A percentile compares a stretch with the other conserved stretches of the same genome.
phyloP scores from a whole-genome alignment of 306 rosid genomes.

The Begonia peltatifolia region DNA sequence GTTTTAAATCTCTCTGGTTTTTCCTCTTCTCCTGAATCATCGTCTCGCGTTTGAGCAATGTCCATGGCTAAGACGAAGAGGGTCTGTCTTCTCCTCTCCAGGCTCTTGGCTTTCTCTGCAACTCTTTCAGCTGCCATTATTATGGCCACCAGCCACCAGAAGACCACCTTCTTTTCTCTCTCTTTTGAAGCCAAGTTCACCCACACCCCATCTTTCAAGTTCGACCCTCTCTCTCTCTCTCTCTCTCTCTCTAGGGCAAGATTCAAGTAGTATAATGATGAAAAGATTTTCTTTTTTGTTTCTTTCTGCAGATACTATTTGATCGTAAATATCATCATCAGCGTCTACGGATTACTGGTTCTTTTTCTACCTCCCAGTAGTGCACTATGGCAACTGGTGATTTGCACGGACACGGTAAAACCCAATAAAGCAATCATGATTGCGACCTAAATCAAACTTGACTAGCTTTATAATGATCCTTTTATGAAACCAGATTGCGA shows the following conservation, averaged over 20 bases:
- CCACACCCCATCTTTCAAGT: constrained; percentile 57
- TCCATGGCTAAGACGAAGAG: constrained; percentile 32
- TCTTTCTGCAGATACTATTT: constrained; percentile 42
- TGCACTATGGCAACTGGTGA: constrained; percentile 59
- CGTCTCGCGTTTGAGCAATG: no score
- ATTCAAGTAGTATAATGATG: no score
- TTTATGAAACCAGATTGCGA: constrained; percentile 26
- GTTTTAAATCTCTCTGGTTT: no score
- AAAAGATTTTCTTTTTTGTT: neutral
- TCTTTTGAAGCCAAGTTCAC: constrained; percentile 58
- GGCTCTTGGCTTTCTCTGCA: constrained; percentile 55
- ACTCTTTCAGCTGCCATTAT: constrained; percentile 55
- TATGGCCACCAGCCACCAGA: constrained; percentile 70
- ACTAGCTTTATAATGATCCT: neutral
- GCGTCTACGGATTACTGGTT: constrained; percentile 57
- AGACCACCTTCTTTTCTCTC: constrained; percentile 15
- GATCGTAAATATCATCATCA: constrained; percentile 46
- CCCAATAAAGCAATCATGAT: neutral
- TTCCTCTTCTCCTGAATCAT: no score
- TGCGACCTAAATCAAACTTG: neutral
- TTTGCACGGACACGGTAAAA: constrained; percentile 56
- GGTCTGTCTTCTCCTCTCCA: constrained; percentile 27
- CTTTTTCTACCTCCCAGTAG: constrained; percentile 57
- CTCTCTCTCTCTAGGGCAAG: no score
- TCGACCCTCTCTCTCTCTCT: neutral